Percentiles rank a stretch among this genome's conserved stretches.
Conservation (phyloP, 2,329 filamentous ascomycete species). For the Chaetomiaceae sp. region DNA sequence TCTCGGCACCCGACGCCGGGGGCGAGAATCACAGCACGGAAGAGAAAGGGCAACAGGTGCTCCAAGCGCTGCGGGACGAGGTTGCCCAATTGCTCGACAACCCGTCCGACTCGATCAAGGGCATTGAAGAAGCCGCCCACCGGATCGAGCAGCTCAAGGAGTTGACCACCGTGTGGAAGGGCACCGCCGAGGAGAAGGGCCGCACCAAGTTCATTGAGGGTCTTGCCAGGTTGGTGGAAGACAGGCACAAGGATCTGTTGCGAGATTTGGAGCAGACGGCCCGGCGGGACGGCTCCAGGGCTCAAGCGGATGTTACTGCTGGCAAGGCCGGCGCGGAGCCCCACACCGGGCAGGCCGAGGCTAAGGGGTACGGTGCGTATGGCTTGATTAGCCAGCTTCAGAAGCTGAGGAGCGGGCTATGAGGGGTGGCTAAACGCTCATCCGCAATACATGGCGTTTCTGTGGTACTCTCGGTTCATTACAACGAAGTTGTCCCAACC, state of each 20-base stretch:
- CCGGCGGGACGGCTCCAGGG: constrained; percentile 1
- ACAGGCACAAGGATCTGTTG: constrained; percentile 52
- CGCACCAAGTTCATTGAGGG: constrained; percentile 74
- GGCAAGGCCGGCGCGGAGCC: constrained; percentile 18
- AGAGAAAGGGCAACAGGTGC: constrained; percentile 79
- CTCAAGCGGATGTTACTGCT: constrained; percentile 3
- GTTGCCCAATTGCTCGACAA: constrained; percentile 56
- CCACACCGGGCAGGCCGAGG: constrained; percentile 35
- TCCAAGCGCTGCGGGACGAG: constrained; percentile 63
- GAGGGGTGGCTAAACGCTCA: not conserved
- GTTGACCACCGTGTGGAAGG: constrained; percentile 79
- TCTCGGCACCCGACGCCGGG: constrained; percentile 76
- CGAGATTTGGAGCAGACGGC: constrained; percentile 42
- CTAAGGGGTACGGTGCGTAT: constrained; percentile 45
- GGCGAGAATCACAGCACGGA: constrained; percentile 59
- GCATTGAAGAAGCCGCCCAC: constrained; percentile 65
- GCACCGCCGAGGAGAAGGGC: constrained; percentile 91
- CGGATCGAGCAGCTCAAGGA: constrained; percentile 72
- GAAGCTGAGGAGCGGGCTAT: constrained; percentile 43
- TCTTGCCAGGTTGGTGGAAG: constrained; percentile 76
- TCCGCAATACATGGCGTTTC: too few relatives aligned
- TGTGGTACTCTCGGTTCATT: too few relatives aligned
- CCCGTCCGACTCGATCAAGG: constrained; percentile 53
- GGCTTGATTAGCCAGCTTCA: constrained; percentile 58
- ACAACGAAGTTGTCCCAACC: too few relatives aligned